Percentiles rank a stretch among this genome's conserved stretches.
Evolutionary conservation across 208 protist species (phyloP).

Genomic region (Trypanosomatidae sp.): DNA sequence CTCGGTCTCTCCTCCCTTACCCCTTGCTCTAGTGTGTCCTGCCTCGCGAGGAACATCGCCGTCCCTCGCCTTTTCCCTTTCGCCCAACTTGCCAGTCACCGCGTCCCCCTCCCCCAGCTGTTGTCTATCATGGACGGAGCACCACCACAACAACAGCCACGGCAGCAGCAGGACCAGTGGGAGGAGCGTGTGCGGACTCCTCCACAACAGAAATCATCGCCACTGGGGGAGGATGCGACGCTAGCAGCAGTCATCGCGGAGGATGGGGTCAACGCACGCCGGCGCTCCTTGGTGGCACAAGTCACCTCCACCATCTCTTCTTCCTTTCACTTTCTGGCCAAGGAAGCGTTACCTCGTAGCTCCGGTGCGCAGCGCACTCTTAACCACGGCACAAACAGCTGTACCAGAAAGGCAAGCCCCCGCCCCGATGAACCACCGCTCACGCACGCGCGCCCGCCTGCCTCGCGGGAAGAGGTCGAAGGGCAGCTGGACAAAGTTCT

Average conservation of each 20-base stretch:
- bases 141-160: background rate
- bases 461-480: constrained; percentile 46
- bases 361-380: background rate
- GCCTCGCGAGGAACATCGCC: background rate
- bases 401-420: constrained; percentile 6
- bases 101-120: background rate
- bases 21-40: background rate
- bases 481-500: constrained; percentile 56
- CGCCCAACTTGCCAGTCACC: background rate
- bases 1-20: too few relatives aligned
- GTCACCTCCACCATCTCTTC: constrained; percentile 26
- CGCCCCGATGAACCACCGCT: constrained; percentile 10
- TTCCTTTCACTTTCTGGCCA: constrained; percentile 16
- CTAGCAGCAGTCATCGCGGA: background rate
- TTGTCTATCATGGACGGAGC: background rate
- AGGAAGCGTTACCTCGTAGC: constrained; percentile 10
- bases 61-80: background rate
- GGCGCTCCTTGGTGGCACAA: constrained; percentile 12
- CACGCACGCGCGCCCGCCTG: constrained; percentile 17
- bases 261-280: background rate
- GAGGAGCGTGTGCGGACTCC: background rate
- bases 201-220: background rate
- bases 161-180: background rate
- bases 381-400: constrained; percentile 9
- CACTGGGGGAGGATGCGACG: background rate